Percentiles rank a stretch among this genome's conserved stretches.
Conservation (phyloP, 2,329 filamentous ascomycete genomes). For the Xylariales sp. region DNA sequence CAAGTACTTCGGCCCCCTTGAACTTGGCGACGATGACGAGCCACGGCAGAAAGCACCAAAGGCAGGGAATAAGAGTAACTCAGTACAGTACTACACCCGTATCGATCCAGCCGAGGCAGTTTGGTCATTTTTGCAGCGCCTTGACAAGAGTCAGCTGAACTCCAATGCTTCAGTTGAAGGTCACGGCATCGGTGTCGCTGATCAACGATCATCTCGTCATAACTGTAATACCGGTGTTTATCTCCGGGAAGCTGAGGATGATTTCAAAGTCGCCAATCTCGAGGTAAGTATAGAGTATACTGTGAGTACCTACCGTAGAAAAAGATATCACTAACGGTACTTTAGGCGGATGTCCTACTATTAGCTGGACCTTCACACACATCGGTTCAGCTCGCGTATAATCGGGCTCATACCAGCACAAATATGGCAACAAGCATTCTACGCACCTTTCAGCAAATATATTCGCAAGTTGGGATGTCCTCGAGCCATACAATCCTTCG, state of each 20-base stretch:
- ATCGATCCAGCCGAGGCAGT: slow-evolving; percentile 30
- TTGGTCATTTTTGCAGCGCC: slow-evolving; percentile 33
- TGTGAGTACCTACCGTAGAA: neutral
- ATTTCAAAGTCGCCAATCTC: slow-evolving; percentile 4
- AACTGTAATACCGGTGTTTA: slow-evolving; percentile 37
- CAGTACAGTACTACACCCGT: slow-evolving; percentile 35
- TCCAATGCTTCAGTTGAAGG: slow-evolving; percentile 24
- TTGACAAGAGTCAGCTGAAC: slow-evolving; percentile 21
- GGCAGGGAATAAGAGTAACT: neutral
- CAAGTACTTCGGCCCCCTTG: slow-evolving; percentile 30
- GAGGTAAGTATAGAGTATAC: slow-evolving; percentile 19
- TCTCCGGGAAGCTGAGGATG: slow-evolving; percentile 17
- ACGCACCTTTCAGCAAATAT: slow-evolving; percentile 38
- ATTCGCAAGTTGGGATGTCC: slow-evolving; percentile 26
- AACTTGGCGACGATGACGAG: neutral
- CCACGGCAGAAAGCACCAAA: neutral
- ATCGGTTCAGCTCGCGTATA: slow-evolving; percentile 30
- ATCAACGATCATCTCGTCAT: slow-evolving; percentile 33
- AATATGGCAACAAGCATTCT: slow-evolving; percentile 37
- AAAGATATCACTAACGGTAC: slow-evolving; percentile 8
- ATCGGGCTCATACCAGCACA: slow-evolving; percentile 33
- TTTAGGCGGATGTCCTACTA: slow-evolving; percentile 30
- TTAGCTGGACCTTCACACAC: slow-evolving; percentile 25
- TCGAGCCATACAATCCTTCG: slow-evolving; percentile 26
- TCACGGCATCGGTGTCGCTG: slow-evolving; percentile 31